phyloP scores from a whole-genome alignment of 768 basidiomycete species.

The Boletus barrowsii region DNA sequence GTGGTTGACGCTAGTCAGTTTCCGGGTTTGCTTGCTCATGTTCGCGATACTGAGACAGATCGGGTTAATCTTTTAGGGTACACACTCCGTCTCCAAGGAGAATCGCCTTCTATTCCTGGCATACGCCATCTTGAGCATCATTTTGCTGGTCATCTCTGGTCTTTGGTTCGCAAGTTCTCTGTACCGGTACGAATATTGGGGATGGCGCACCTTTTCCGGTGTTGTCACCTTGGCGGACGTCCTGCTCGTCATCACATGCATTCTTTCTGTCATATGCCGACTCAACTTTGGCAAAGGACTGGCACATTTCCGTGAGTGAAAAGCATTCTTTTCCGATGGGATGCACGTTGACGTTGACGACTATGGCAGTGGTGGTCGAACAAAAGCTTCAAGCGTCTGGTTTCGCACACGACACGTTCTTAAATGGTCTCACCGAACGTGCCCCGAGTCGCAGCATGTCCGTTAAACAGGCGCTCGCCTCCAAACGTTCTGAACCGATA shows the following conservation, averaged over 20 bases:
- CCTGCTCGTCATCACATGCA: slow-evolving; percentile 39
- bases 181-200: slow-evolving; percentile 33
- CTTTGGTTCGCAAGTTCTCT: slow-evolving; percentile 42
- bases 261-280: slow-evolving; percentile 47
- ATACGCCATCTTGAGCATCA: slow-evolving; percentile 38
- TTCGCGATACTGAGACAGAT: not conserved
- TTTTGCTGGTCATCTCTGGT: slow-evolving; percentile 38
- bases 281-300: slow-evolving; percentile 55
- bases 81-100: slow-evolving; percentile 47
- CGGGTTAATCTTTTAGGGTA: slow-evolving; percentile 36
- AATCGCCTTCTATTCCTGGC: slow-evolving; percentile 36
- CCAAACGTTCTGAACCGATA: not conserved
- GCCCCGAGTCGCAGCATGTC: not conserved
- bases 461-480: not conserved
- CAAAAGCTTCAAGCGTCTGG: slow-evolving; percentile 13
- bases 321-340: too few species aligned
- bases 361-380: slow-evolving; percentile 14
- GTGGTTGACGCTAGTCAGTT: slow-evolving; percentile 45
- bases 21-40: not conserved
- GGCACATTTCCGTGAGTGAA: slow-evolving; percentile 46
- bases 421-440: not conserved
- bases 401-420: slow-evolving; percentile 17
- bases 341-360: not conserved
- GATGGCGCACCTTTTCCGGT: slow-evolving; percentile 45
- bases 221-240: slow-evolving; percentile 40